Percentiles rank a stretch among this genome's conserved stretches.
phyloP scores from a whole-genome alignment of 78 protist species.

The Ministeria vibrans region DNA sequence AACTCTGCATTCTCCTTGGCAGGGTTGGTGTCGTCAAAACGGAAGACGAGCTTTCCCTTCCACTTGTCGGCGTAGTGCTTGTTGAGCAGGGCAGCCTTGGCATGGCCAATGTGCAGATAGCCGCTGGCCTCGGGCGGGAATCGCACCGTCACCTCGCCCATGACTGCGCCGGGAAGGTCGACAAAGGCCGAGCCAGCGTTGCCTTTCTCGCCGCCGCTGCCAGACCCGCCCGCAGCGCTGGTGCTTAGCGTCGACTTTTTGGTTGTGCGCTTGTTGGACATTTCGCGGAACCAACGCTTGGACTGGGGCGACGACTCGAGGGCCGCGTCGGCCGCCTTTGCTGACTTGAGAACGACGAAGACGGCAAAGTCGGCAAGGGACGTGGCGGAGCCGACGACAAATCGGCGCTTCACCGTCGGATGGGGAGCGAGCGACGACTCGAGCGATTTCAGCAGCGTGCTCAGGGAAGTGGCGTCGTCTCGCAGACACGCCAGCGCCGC shows the following conservation, averaged over 20 bases:
- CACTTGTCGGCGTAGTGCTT: slow-evolving; percentile 65
- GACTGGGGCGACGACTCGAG: background rate
- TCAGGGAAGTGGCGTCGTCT: background rate
- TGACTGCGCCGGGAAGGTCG: slow-evolving; percentile 39
- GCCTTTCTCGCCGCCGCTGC: background rate
- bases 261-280: background rate
- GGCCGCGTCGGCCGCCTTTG: background rate
- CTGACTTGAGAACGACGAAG: background rate
- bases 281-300: background rate
- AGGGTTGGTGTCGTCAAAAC: slow-evolving; percentile 99
- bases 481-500: background rate
- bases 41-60: slow-evolving; percentile 80
- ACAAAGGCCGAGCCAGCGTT: background rate
- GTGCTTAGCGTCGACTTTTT: background rate
- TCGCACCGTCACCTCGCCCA: slow-evolving; percentile 93
- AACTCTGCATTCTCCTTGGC: slow-evolving; percentile 68
- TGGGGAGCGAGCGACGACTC: no score
- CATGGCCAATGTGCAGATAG: slow-evolving; percentile 97
- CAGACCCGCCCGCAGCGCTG: background rate
- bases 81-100: slow-evolving; percentile 94
- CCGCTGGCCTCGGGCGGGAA: slow-evolving; percentile 99
- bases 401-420: no score
- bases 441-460: background rate
- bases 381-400: background rate
- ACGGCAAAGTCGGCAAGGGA: slow-evolving; percentile 13